Conservation (phyloP, 1,284 basidiomycete genomes). For the Phenoliferia sp. region DNA sequence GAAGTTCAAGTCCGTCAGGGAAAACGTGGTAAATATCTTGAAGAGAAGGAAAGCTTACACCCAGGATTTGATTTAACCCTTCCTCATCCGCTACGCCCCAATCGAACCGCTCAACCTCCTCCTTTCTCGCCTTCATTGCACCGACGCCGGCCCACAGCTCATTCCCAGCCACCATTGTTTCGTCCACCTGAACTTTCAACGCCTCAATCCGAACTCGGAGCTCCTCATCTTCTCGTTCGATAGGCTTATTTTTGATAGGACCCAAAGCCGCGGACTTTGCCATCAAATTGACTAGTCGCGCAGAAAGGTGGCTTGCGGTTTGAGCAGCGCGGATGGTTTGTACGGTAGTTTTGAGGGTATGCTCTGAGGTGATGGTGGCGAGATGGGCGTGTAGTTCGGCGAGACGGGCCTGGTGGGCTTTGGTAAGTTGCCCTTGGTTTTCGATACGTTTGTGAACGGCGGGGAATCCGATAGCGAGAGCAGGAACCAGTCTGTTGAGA, state of each 20-base stretch:
- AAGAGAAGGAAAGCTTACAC: constrained; percentile 10
- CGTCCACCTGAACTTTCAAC: constrained; percentile 15
- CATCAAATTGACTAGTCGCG: constrained; percentile 11
- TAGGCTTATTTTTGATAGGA: neutral
- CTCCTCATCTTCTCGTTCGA: constrained; percentile 23
- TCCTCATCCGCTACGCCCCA: constrained; percentile 32
- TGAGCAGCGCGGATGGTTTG: constrained; percentile 19
- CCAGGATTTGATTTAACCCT: constrained; percentile 23
- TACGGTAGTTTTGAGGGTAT: constrained; percentile 18
- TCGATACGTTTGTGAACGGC: constrained; percentile 21
- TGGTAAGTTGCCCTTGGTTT: constrained; percentile 4
- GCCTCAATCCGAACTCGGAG: constrained; percentile 20
- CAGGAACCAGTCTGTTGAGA: constrained; percentile 21
- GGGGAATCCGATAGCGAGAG: constrained; percentile 30
- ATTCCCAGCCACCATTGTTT: neutral
- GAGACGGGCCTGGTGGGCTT: constrained; percentile 17
- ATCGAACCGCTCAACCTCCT: constrained; percentile 10
- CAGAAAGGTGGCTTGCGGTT: constrained; percentile 3
- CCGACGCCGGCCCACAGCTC: constrained; percentile 30
- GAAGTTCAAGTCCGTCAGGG: neutral
- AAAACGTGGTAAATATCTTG: neutral
- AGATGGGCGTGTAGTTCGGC: constrained; percentile 21
- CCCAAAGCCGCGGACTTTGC: constrained; percentile 7
- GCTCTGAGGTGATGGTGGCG: constrained; percentile 6
- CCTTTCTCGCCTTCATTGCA: constrained; percentile 11